These are phyloP conservation scores for Trichoderma breve DNA, from an alignment of 2,329 filamentous ascomycete genomes.

Conservation along the genomic window DNA sequence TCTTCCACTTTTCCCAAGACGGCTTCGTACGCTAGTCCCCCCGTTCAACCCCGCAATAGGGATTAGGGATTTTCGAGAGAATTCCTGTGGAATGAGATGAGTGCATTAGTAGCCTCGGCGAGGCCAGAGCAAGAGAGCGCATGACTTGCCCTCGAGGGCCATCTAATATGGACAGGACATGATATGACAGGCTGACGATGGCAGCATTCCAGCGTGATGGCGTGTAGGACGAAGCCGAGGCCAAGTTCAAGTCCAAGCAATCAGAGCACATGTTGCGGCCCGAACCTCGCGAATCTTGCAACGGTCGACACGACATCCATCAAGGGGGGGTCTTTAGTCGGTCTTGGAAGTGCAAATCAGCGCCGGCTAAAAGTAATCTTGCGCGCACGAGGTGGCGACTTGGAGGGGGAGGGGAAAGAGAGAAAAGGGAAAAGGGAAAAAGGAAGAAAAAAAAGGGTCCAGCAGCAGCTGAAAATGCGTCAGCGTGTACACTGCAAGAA, in stretches of 20 bases:
- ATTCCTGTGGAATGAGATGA: not conserved
- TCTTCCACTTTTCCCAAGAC: slow-evolving; percentile 13
- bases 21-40: not conserved
- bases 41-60: slow-evolving; percentile 7
- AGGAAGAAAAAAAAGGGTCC: not conserved
- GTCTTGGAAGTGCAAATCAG: not conserved
- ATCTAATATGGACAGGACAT: not conserved
- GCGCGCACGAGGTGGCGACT: not conserved
- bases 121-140: not conserved
- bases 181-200: not conserved
- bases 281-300: slow-evolving; percentile 8
- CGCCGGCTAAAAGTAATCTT: not conserved
- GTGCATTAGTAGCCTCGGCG: not conserved
- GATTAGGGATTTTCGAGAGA: not conserved
- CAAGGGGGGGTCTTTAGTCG: not conserved
- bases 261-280: not conserved
- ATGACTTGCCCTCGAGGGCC: not conserved
- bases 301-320: not conserved
- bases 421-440: not conserved
- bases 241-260: not conserved
- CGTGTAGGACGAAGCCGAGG: not conserved
- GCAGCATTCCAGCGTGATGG: not conserved
- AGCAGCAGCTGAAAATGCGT: not conserved
- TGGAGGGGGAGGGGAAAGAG: not conserved
- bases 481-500: not conserved